Evolutionary conservation across 495 filamentous ascomycete species (phyloP), one percentile per base, ranked within the genome.

Genomic region (Hypomontagnella submonticulosa): DNA sequence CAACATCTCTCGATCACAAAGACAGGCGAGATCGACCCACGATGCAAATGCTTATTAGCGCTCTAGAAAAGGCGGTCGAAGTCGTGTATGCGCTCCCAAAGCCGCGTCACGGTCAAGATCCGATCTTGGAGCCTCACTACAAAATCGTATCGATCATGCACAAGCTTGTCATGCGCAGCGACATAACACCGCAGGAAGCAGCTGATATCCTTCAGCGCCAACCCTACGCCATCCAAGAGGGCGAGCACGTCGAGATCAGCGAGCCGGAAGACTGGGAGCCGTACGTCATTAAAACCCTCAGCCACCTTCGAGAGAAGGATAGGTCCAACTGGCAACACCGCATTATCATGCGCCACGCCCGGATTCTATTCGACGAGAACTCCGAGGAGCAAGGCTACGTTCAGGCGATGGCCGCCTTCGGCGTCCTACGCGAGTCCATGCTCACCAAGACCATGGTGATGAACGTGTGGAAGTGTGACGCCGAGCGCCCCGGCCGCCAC

Each of bases 241-340:
- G 75, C n/a, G 70, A 75, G 16, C 63, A 64, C 18, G 68, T 77
- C 1, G 63, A 72, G 27, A 73, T 85, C 18, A 66, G 66, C 1
- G 85, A 87, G 20, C 60, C 76, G 10, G 87, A 88, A 32, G 82
- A 83, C 12, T 99, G 94, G 90, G 87, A 91, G 46, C 70, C 80
- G 9, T 96, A 91, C 66, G 83, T 94, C 19, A 82, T 95, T 8
- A 81, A 87, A 48, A 85, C 89, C 2, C 77, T 98, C 46, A 88
- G 86, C 51, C 84, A 85, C 48, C 83, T 98, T 51, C 89, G 91
- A 60, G 86, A 85, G 46, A 92, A 91, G 18, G 95, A 99, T 71
- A 97, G 97, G 77, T 88, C 90, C 3, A 92, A 96, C 69, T 99
- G 95, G 95, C 95, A 99, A 73, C 95, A 99, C 69, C 90, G 95